phyloP scores from a whole-genome alignment of 108 stramenopile genomes.

The Cylindrotheca fusiformis region DNA sequence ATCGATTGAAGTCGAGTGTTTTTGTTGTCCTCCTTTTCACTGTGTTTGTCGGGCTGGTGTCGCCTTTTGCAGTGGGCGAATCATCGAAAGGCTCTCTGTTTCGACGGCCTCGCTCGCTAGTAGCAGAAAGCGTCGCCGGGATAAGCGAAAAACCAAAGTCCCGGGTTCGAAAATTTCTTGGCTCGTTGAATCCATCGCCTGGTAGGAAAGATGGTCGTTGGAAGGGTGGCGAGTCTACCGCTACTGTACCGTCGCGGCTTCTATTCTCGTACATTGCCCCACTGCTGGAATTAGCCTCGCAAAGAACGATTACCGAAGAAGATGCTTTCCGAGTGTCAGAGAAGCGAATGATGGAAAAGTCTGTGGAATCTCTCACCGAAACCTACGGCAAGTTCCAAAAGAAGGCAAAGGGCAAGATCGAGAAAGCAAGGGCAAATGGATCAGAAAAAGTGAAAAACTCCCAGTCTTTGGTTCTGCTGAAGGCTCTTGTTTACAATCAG shows the following conservation, averaged over 20 bases:
- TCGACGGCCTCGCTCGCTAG: neutral
- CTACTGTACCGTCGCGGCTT: slow-evolving; percentile 48
- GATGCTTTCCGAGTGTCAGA: slow-evolving; percentile 57
- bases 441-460: slow-evolving; percentile 21
- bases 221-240: slow-evolving; percentile 49
- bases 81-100: slow-evolving; percentile 1
- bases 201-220: slow-evolving; percentile 27
- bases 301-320: slow-evolving; percentile 49
- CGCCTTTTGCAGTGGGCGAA: slow-evolving; percentile 18
- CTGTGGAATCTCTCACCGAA: slow-evolving; percentile 23
- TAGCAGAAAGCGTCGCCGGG: neutral
- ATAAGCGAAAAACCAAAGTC: slow-evolving; percentile 3
- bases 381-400: slow-evolving; percentile 16
- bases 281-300: slow-evolving; percentile 38
- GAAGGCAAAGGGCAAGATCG: slow-evolving; percentile 22
- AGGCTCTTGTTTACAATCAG: slow-evolving; percentile 54
- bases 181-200: slow-evolving; percentile 11
- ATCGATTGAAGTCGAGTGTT: neutral
- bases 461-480: slow-evolving; percentile 45
- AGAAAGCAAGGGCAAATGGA: slow-evolving; percentile 8
- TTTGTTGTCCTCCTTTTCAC: neutral
- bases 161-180: slow-evolving; percentile 14
- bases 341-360: slow-evolving; percentile 16
- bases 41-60: slow-evolving; percentile 6
- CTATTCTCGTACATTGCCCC: slow-evolving; percentile 56